Base-by-base conservation (phyloP, 306 rosid species). In the Alnus glutinosa region DNA sequence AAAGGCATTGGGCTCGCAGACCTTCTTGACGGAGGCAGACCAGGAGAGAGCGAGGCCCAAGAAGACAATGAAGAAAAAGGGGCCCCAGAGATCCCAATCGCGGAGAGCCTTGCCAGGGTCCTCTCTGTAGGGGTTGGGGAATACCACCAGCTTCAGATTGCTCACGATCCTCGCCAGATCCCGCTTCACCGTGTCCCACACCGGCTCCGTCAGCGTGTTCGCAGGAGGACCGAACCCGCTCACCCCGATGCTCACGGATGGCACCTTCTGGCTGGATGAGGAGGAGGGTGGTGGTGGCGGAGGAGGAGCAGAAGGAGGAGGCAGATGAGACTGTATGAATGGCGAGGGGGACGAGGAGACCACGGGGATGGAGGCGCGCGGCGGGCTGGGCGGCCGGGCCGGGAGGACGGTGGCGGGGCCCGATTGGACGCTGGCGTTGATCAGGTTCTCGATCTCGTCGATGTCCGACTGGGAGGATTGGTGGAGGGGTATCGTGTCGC, bases 11-110 rank as follows among this genome's bases (percentile, higher is more conserved):
- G 52, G 14, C 14, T 49, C 1, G 62, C 78, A 64, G 14, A 95
- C 99, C 98, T 96, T 96, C 80, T 91, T 93, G 70, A 96, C 98
- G 71, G 99, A 96, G 0, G 99, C 98, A 71, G 99, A 91, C 99
- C 99, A 93, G 3, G 99, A 96, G 39, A 96, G 90, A 59, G 83
- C 80, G 18, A 96, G 99, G 46, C 99, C 99, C 7, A 96, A 85
- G 74, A 93, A 96, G 46, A 96, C 97, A 63, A 96, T 96, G 87
- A 96, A 96, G 89, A 96, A 96, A 91, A 96, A 96, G 0, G 99
- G 99, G 0, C 98, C 99, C 99, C 99, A 91, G 0, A 95, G 99
- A 90, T 95, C 99, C 99, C 99, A 95, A 88, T 95, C 99, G 76
- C 98, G 75, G 71, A 95, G 70, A 4, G 99, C 97, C 90, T 93